Evolutionary conservation across 2,329 filamentous ascomycete genomes (phyloP), one percentile per base, ranked within the genome.

Genomic region (Xylaria sp.): DNA sequence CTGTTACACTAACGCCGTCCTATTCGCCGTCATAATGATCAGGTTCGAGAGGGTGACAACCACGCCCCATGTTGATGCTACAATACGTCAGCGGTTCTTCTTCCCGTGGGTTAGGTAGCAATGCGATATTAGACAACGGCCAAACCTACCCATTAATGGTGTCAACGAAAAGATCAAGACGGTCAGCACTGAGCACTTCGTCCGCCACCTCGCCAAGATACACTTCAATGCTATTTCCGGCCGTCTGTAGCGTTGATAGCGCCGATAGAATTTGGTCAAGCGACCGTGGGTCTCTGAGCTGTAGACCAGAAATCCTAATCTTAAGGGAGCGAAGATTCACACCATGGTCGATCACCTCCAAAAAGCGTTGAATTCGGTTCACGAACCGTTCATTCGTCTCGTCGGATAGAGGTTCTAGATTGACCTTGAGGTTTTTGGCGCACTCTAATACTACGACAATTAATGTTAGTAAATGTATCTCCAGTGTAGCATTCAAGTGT

Each of bases 401-500:
- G 31, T 69, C 60, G 1, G 51, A 60, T 6, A 64, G 38, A 11
- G 61, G 64, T 11, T 64, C 61, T 13, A 67, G 17, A 45, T 67
- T 67, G 15, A 67, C 39, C 27, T 67, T 67, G 5, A 69, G 51
- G n/a, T 61, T 60, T 29, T 57, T 62, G 20, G 50, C 64, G 31
- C 61, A 69, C 25, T 27, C 22, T 9, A 64, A 55, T 9, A 61
- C 63, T 61, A 13, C 27, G 38, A 20, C 13, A 29, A 4, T n/a
- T 7, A 10, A 6, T 1, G 10, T 63, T 45, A 55, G 39, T 42
- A 17, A 55, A 44, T 15, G 55, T 9, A 39, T 4, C 13, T 10
- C n/a, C 6, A 39, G 6, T 36, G 31, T 13, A 45, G 2, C 20
- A 36, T 13, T 31, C 10, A 53, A 33, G n/a, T 36, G 50, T 15